Evolutionary conservation across 768 basidiomycete genomes (phyloP), one percentile per base, ranked within the genome.

Genomic region (Mycena crocata): DNA sequence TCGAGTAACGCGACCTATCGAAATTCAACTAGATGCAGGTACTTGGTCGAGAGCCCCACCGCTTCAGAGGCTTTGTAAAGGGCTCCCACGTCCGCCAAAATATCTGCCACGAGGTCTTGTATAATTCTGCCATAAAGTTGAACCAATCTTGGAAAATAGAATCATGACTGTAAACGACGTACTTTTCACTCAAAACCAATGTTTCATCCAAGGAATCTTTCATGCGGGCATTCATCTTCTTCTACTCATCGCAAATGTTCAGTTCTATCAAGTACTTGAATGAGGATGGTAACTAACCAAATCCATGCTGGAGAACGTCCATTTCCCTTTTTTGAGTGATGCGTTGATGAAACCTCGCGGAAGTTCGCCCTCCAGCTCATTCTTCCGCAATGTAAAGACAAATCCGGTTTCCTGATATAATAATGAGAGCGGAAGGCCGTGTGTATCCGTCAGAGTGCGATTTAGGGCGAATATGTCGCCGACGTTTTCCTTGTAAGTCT

Each of bases 1-100:
- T 99, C 98, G 1, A 97, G 78, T 60, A 95, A 80, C 0, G 96
- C 94, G 23, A 98, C 86, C 94, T 95, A 50, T 15, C 51, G 24
- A 28, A 51, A 32, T 63, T 26, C 21, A n/a, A 32, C 70, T 35
- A 8, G 21, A 56, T 24, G 8, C 1, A 14, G 49, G 8, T 26
- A 23, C 10, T 14, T 54, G 39, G 23, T 14, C 19, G 7, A n/a
- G 73, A n/a, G n/a, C n/a, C 82, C 58, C 69, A 95, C 93, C 26
- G 95, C 95, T 81, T 99, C 98, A 0, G 94, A 93, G 9, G 93
- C 92, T 64, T 93, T 92, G 81, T 97, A 97, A 28, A 99, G 81
- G 42, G 89, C 91, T 28, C 94, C 92, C 42, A 96, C 86, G 62
- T 93, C 82, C 0, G 80, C 81, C 1, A 96, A 72, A 51, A 98